These are phyloP conservation scores for Mikania micrantha DNA, from an alignment of 129 eudicot genomes.

Conservation along the genomic window DNA sequence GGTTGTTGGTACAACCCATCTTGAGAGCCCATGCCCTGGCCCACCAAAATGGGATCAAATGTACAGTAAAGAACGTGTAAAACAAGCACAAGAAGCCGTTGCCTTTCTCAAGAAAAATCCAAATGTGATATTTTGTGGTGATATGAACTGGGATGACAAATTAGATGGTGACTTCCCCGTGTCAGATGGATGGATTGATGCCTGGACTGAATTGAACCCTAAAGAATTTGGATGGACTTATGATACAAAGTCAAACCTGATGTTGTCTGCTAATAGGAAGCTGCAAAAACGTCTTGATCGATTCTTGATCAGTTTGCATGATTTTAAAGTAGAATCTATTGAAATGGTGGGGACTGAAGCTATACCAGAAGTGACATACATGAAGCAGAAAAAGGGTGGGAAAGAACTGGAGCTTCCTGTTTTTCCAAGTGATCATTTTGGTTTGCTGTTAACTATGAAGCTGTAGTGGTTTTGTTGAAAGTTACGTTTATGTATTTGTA, in stretches of 20 bases:
- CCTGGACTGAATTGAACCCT: conserved; percentile 62
- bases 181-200: conserved; percentile 76
- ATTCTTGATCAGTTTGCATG: conserved; percentile 44
- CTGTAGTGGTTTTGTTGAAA: not conserved
- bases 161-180: conserved; percentile 73
- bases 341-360: conserved; percentile 69
- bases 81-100: conserved; percentile 76
- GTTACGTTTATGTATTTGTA: not conserved
- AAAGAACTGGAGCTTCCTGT: conserved; percentile 67
- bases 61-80: conserved; percentile 87
- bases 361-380: conserved; percentile 56
- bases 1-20: conserved; percentile 75
- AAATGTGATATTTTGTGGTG: conserved; percentile 76
- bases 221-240: conserved; percentile 70
- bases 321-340: conserved; percentile 43
- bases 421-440: conserved; percentile 91
- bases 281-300: conserved; percentile 82
- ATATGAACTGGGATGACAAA: conserved; percentile 95
- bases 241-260: conserved; percentile 77
- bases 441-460: conserved; percentile 63
- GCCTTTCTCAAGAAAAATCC: conserved; percentile 42
- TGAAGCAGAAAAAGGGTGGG: conserved; percentile 62
- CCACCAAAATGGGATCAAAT: conserved; percentile 95
- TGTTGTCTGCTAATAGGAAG: conserved; percentile 66
- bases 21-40: conserved; percentile 85